Percentiles rank a stretch among this genome's conserved stretches.
Conservation (phyloP, 2,329 filamentous ascomycete species). For the Xylariaceae sp. region DNA sequence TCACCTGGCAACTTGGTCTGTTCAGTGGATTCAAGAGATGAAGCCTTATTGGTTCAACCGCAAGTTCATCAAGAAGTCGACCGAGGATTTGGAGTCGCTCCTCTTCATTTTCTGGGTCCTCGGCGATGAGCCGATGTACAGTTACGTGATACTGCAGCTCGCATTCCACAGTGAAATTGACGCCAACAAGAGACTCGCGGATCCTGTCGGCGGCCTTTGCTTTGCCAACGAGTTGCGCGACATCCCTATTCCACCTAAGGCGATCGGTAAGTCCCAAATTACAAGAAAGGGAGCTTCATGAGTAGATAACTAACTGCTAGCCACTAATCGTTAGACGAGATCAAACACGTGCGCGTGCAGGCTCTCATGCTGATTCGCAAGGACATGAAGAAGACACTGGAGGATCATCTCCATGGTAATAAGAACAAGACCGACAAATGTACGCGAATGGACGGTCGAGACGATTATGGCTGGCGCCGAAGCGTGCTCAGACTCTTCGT, state of each 20-base stretch:
- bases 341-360: constrained; percentile 8
- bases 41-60: constrained; percentile 9
- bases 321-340: constrained; percentile 4
- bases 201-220: constrained; percentile 8
- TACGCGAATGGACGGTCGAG: constrained; percentile 7
- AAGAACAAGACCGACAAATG: neutral
- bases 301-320: neutral
- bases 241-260: constrained; percentile 11
- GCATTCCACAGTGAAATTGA: constrained; percentile 14
- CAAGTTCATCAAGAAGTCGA: constrained; percentile 8
- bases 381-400: constrained; percentile 11
- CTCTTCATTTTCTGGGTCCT: constrained; percentile 20
- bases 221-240: constrained; percentile 7
- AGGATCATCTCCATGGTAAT: constrained; percentile 12
- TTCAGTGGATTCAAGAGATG: constrained; percentile 14
- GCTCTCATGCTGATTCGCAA: constrained; percentile 14
- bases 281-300: neutral
- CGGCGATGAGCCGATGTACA: constrained; percentile 18
- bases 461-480: constrained; percentile 14
- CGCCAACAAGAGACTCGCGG: constrained; percentile 5
- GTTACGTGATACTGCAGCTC: constrained; percentile 16
- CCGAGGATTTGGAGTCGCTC: constrained; percentile 12
- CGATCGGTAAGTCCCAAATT: constrained; percentile 5
- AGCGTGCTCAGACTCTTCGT: constrained; percentile 3
- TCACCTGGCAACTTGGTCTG: constrained; percentile 6